Evolutionary conservation across 495 filamentous ascomycete species (phyloP), one percentile per base, ranked within the genome.

Genomic region (Hyphodiscus hymeniophilus): DNA sequence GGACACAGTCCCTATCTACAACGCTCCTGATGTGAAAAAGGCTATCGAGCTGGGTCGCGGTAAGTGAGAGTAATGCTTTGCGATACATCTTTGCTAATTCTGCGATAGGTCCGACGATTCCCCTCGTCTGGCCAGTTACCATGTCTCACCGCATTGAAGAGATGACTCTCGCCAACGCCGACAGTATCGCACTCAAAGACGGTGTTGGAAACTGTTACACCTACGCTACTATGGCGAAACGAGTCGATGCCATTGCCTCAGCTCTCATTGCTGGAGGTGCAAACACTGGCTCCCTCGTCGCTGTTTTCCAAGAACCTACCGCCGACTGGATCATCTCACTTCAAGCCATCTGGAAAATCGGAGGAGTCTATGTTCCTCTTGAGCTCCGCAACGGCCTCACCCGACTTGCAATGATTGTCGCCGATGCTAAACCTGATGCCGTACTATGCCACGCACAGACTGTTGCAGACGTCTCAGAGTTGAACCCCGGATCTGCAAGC

Each of bases 361-460:
- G 75, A 0, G 68, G 55, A 3, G 50, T 67, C 2, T 81, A 80
- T 45, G 55, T 80, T 2, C 78, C 79, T 0, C 47, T 84, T 3
- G 77, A 81, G 35, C 54, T 63, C 1, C 51, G 63, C 5, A 65
- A 59, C 11, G 53, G 65, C 0, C 7, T 46, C 0, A 11, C 50
- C 2, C 56, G 63, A 2, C 55, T 70, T 1, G 32, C 48, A 0
- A 10, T 17, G 1, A 45, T 52, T 26, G 32, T 49, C 8, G 7
- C 42, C 20, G 44, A 44, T 26, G 47, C 35, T 21, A 10, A 45
- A 13, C 49, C 48, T 24, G 2, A 13, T 8, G 44, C 36, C 4
- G 31, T 57, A 13, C 42, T 66, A 1, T 28, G 36, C 5, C 21
- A 51, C 1, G 51, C 55, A 22, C 8, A 2, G 16, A 34, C 45